Base-by-base conservation (phyloP, 129 eudicot genomes). In the Gnaphalium uliginosum region DNA sequence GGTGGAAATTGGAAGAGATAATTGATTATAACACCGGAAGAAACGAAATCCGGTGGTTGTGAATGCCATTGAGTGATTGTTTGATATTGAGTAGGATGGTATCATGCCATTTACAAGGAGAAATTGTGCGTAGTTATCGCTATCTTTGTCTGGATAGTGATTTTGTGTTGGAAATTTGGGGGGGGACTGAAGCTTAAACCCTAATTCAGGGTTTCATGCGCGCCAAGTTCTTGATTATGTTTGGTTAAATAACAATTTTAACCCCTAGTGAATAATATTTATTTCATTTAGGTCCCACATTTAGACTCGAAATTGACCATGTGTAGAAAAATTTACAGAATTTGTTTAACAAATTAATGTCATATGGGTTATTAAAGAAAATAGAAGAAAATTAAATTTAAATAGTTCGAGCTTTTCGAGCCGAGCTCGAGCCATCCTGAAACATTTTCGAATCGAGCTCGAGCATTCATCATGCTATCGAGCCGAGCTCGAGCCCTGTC, bases 41-140 rank as follows among this genome's bases (percentile, higher is more conserved):
- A 90, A 69, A 14, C 97, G 96, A 25, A 85, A 68, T 29, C 86
- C 88, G 77, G 87, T 69, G 66, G 87, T n/a, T n/a, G n/a, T 76
- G 69, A 88, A 73, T 2, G 97, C 72, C 97, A 91, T 91, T 56
- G 81, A 65, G 19, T 76, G 74, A 41, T 39, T 4, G n/a, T 50
- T 46, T 25, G 72, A 14, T 19, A 51, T 22, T 57, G 67, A 48
- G 84, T 15, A 30, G 1, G 66, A 43, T 0, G 75, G 75, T 26
- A 71, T 88, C 88, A 88, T 81, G 85, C 93, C 86, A 83, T 86
- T n/a, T 30, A 72, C 4, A 56, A 0, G 25, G 19, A 66, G 23
- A 21, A 15, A 10, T 69, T 8, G 21, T 53, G 33, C n/a, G 53
- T 48, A 27, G 51, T 71, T 79, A 64, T 39, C 53, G 76, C 53